Conservation (phyloP, 768 basidiomycete species). For the Tylopilus vinaceipallidus region DNA sequence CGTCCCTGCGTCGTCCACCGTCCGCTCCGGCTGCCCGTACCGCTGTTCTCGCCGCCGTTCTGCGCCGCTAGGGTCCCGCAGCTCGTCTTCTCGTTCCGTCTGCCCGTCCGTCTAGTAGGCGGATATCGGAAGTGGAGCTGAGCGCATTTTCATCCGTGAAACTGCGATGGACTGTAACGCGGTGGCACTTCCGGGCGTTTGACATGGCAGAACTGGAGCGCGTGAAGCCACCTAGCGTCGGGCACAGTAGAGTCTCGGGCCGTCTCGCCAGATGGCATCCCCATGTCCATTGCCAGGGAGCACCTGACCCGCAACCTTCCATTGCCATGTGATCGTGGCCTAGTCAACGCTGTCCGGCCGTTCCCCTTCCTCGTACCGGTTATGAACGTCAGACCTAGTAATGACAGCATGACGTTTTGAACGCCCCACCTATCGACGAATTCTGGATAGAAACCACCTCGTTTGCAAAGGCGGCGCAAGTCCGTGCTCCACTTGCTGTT, state of each 20-base stretch:
- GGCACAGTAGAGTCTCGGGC: too few relatives aligned
- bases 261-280: neutral
- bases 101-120: neutral
- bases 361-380: too few relatives aligned
- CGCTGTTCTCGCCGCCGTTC: too few relatives aligned
- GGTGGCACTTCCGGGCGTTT: neutral
- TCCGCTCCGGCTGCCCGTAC: too few relatives aligned
- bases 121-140: constrained; percentile 17
- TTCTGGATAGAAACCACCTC: neutral
- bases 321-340: neutral
- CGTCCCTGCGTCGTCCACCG: neutral
- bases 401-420: constrained; percentile 2
- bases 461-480: neutral
- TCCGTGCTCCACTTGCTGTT: neutral
- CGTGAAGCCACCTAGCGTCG: too few relatives aligned
- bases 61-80: too few relatives aligned
- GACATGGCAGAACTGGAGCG: neutral
- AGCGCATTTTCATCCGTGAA: constrained; percentile 8
- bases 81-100: neutral
- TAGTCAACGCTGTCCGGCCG: too few relatives aligned
- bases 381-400: too few relatives aligned
- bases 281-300: neutral
- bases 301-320: neutral
- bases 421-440: constrained; percentile 3
- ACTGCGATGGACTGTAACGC: neutral